These are phyloP conservation scores for Asterophora lycoperdoides DNA, from an alignment of 768 basidiomycete genomes.

Conservation along the genomic window DNA sequence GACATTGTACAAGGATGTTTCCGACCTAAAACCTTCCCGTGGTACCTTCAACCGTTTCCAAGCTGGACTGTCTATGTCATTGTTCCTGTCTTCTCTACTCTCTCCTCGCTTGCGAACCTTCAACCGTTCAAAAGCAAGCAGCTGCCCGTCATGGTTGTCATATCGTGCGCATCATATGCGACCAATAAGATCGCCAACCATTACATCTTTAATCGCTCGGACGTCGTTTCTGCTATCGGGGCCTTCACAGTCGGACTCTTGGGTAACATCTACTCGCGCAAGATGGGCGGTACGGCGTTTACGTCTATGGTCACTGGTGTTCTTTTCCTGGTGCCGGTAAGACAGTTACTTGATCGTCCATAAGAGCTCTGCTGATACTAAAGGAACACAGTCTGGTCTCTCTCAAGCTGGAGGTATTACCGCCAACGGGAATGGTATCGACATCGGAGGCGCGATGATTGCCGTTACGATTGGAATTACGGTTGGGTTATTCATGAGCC, in stretches of 20 bases:
- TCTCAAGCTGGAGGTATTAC: slow-evolving; percentile 85
- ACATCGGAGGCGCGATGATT: slow-evolving; percentile 84
- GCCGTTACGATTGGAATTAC: slow-evolving; percentile 90
- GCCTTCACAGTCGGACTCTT: slow-evolving; percentile 77
- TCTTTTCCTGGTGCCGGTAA: slow-evolving; percentile 78
- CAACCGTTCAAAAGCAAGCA: slow-evolving; percentile 72
- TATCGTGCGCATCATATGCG: slow-evolving; percentile 75
- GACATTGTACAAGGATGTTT: slow-evolving; percentile 67
- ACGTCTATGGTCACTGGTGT: slow-evolving; percentile 90
- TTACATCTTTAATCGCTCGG: slow-evolving; percentile 80
- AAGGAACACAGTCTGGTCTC: slow-evolving; percentile 59
- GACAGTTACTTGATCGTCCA: slow-evolving; percentile 26
- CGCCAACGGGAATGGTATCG: slow-evolving; percentile 75
- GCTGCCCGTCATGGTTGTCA: slow-evolving; percentile 78
- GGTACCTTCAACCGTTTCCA: slow-evolving; percentile 83
- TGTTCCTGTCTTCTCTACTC: slow-evolving; percentile 68
- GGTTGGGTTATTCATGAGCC: slow-evolving; percentile 85
- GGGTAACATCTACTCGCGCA: slow-evolving; percentile 78
- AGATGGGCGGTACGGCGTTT: slow-evolving; percentile 83
- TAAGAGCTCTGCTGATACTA: slow-evolving; percentile 1
- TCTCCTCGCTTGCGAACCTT: slow-evolving; percentile 72
- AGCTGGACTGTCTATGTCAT: slow-evolving; percentile 72
- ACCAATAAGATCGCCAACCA: slow-evolving; percentile 82
- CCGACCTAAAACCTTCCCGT: slow-evolving; percentile 57
- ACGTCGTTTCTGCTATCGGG: slow-evolving; percentile 81